phyloP scores from a whole-genome alignment of 768 basidiomycete genomes.

The Epithele typhae region DNA sequence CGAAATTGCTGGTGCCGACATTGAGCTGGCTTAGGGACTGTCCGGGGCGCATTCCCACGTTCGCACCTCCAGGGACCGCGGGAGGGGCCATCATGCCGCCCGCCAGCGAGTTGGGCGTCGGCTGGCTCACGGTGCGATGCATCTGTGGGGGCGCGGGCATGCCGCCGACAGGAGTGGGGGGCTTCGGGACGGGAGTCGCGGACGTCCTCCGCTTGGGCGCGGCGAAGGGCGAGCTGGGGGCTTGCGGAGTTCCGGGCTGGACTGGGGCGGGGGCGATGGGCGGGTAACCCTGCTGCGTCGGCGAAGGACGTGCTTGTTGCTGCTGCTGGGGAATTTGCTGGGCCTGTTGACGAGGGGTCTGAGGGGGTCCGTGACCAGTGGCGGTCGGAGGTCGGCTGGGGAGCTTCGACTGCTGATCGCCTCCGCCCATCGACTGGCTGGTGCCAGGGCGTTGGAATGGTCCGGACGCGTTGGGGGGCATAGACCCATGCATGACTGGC shows the following conservation, averaged over 20 bases:
- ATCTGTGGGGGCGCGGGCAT: conserved; percentile 3
- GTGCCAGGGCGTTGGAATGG: conserved; percentile 25
- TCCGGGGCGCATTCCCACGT: conserved; percentile 11
- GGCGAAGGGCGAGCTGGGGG: conserved; percentile 11
- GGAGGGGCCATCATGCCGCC: conserved; percentile 39
- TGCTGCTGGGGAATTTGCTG: conserved; percentile 15
- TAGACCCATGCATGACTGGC: conserved; percentile 17
- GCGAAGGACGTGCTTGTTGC: conserved; percentile 7
- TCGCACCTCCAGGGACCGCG: conserved; percentile 24
- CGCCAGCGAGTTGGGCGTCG: conserved; percentile 9
- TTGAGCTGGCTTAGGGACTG: conserved; percentile 5
- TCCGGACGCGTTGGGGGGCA: conserved; percentile 12
- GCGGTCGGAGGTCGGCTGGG: conserved; percentile 27
- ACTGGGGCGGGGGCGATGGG: conserved; percentile 20
- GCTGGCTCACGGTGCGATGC: conserved; percentile 2
- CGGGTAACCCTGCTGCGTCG: conserved; percentile 11
- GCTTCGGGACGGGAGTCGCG: conserved; percentile 12
- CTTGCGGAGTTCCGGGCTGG: not conserved
- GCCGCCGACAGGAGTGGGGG: not conserved
- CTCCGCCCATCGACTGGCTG: conserved; percentile 22
- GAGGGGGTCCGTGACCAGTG: conserved; percentile 21
- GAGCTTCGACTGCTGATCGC: conserved; percentile 15
- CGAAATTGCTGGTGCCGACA: conserved; percentile 14
- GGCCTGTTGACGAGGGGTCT: conserved; percentile 23
- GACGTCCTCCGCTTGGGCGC: conserved; percentile 20